Conservation (phyloP, 2,329 filamentous ascomycete genomes). For the Diplodia intermedia region DNA sequence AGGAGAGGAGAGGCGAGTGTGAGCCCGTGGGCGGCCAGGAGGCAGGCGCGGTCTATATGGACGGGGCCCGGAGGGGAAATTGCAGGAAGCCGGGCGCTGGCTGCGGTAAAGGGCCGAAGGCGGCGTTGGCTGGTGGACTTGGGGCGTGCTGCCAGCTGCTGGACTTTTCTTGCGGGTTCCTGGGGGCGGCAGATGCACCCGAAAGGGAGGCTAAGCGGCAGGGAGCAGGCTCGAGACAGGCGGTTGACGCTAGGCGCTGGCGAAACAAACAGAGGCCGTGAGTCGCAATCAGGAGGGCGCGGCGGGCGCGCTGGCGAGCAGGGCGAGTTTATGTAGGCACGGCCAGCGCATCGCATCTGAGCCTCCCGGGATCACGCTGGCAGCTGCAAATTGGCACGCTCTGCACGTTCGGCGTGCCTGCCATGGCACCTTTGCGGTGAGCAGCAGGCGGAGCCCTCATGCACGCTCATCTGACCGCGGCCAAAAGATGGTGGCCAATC, state of each 20-base stretch:
- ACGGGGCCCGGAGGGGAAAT: slow-evolving; percentile 29
- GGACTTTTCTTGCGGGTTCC: slow-evolving; percentile 23
- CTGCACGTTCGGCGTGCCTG: slow-evolving; percentile 27
- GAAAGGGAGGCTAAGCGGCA: slow-evolving; percentile 29
- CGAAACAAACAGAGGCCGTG: slow-evolving; percentile 20
- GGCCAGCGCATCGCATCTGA: slow-evolving; percentile 31
- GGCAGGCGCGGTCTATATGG: slow-evolving; percentile 28
- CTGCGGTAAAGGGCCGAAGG: slow-evolving; percentile 26
- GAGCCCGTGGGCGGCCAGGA: slow-evolving; percentile 14
- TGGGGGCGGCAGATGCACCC: slow-evolving; percentile 21
- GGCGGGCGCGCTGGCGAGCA: slow-evolving; percentile 18
- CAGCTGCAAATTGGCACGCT: slow-evolving; percentile 29
- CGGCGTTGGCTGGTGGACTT: background rate
- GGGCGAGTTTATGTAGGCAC: slow-evolving; percentile 29
- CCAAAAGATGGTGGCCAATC: slow-evolving; percentile 23
- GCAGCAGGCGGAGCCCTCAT: slow-evolving; percentile 27
- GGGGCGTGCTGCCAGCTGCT: slow-evolving; percentile 1
- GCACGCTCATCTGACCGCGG: slow-evolving; percentile 30
- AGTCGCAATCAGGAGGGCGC: slow-evolving; percentile 12
- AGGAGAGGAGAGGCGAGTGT: background rate
- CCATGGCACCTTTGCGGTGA: slow-evolving; percentile 28
- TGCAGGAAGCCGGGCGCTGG: slow-evolving; percentile 26
- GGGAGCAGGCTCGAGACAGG: slow-evolving; percentile 16
- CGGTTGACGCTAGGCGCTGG: slow-evolving; percentile 17
- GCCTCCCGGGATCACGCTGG: slow-evolving; percentile 30